phyloP scores from a whole-genome alignment of 257 asterid genomes.

The Solanum medicagineum region DNA sequence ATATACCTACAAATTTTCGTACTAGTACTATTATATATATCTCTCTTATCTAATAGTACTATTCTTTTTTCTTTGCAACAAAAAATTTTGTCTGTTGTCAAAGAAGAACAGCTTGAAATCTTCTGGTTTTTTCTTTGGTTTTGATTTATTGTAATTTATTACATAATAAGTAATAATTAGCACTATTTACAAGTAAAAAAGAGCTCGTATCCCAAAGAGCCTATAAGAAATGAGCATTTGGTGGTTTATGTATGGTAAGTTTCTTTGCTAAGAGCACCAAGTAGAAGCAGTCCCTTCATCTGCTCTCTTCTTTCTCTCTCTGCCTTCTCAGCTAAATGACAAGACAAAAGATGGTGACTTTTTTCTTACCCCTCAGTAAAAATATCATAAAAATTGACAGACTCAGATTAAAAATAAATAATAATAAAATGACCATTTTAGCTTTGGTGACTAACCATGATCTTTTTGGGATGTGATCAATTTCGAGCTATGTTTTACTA shows the following conservation, averaged over 20 bases:
- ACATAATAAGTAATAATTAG: neutral
- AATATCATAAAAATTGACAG: neutral
- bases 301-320: neutral
- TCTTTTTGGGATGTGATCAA: slow-evolving; percentile 8
- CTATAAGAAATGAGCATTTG: neutral
- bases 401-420: neutral
- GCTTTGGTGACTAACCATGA: neutral
- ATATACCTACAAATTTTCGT: neutral
- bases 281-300: neutral
- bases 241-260: slow-evolving; percentile 4
- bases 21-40: neutral
- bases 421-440: neutral
- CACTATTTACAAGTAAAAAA: neutral
- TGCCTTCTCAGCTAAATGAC: slow-evolving; percentile 24
- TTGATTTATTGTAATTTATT: neutral
- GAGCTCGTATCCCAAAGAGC: neutral
- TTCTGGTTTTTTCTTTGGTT: neutral
- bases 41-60: neutral
- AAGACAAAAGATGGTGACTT: slow-evolving; percentile 32
- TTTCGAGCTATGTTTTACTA: neutral
- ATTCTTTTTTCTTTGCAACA: neutral
- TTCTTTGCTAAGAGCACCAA: neutral
- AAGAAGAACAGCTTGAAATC: neutral
- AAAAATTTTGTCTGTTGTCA: neutral
- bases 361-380: slow-evolving; percentile 16